phyloP scores from a whole-genome alignment of 1,284 basidiomycete genomes.

The Sporisorium scitamineum region DNA sequence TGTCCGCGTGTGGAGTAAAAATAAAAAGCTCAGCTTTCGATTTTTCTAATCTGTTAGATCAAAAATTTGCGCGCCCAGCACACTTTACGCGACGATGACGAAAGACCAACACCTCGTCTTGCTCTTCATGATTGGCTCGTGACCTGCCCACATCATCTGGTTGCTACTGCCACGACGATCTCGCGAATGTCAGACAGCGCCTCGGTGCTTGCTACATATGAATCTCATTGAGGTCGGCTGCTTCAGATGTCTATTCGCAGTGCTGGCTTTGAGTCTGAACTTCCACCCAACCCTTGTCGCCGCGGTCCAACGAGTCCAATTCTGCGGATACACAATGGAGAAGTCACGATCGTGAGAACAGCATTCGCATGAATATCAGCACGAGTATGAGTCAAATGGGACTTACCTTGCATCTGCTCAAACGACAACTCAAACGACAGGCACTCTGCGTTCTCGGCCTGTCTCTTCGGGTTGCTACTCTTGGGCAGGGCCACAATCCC shows the following conservation, averaged over 20 bases:
- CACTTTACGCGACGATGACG: constrained; percentile 1
- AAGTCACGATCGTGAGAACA: neutral
- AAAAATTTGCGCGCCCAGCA: neutral
- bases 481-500: constrained; percentile 55
- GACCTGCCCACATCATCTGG: too few relatives aligned
- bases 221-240: too few relatives aligned
- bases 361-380: too few relatives aligned
- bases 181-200: too few relatives aligned
- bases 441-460: constrained; percentile 78
- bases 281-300: constrained; percentile 47
- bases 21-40: constrained; percentile 9
- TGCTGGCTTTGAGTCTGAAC: constrained; percentile 38
- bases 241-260: constrained; percentile 15
- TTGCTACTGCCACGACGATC: too few relatives aligned
- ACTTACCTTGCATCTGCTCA: constrained; percentile 74
- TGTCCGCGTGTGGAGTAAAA: constrained; percentile 16
- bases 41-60: neutral
- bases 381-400: neutral
- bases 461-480: constrained; percentile 75
- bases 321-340: constrained; percentile 9
- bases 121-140: neutral
- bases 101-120: neutral
- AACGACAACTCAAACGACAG: constrained; percentile 78
- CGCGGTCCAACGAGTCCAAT: constrained; percentile 36
- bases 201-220: too few relatives aligned